phyloP scores from a whole-genome alignment of 805 yeast genomes.

The Hanseniaspora clermontiae region DNA sequence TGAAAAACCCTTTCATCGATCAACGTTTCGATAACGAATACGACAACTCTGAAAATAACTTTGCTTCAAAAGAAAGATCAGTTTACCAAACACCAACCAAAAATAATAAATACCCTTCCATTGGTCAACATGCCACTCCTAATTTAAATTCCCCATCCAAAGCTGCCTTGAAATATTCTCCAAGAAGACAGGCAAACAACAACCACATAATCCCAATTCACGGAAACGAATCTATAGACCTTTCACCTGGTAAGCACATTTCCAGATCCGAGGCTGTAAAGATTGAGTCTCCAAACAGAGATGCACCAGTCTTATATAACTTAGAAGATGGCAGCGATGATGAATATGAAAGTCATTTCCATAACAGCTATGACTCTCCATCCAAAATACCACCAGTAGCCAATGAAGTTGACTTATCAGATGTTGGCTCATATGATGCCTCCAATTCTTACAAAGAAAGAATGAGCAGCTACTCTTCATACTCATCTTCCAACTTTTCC shows the following conservation, averaged over 20 bases:
- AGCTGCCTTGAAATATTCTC: conserved; percentile 29
- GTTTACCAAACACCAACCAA: conserved; percentile 12
- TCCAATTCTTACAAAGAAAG: conserved; percentile 19
- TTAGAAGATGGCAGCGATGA: conserved; percentile 30
- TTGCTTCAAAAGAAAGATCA: conserved; percentile 9
- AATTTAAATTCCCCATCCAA: conserved; percentile 29
- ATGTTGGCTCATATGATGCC: conserved; percentile 14
- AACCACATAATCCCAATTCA: conserved; percentile 25
- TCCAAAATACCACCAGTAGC: conserved; percentile 14
- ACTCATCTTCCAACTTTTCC: conserved; percentile 24
- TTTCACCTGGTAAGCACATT: conserved; percentile 29
- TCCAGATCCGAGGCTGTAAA: conserved; percentile 57
- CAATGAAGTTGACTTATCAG: conserved; percentile 12
- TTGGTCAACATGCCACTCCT: conserved; percentile 5
- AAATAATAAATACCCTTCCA: not conserved
- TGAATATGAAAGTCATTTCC: conserved; percentile 21
- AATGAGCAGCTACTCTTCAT: conserved; percentile 14
- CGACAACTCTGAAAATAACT: not conserved
- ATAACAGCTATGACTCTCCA: conserved; percentile 18
- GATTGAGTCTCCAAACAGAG: conserved; percentile 60
- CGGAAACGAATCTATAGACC: not conserved
- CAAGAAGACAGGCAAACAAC: conserved; percentile 29
- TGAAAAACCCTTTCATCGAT: conserved; percentile 13
- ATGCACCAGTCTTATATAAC: conserved; percentile 38
- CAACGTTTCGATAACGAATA: conserved; percentile 11